A percentile compares a stretch with the other conserved stretches of the same genome.
phyloP scores from a whole-genome alignment of 176 grass and related monocot genomes.

The Neostapfia colusana region DNA sequence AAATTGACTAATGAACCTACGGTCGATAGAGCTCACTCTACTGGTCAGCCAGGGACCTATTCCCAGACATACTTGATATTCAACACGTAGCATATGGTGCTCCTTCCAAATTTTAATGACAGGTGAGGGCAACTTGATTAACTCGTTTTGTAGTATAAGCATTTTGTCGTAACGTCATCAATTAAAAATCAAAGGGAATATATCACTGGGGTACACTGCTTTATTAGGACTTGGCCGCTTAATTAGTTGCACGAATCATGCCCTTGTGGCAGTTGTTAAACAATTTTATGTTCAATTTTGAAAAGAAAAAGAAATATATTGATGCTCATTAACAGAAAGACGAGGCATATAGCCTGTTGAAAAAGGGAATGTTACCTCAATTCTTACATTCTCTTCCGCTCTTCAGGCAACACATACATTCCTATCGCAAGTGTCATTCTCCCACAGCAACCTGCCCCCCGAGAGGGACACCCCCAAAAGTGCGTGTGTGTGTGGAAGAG shows the following conservation, averaged over 20 bases:
- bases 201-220: not conserved
- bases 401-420: constrained; percentile 35
- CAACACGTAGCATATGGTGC: not conserved
- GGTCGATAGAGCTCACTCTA: no score
- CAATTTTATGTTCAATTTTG: not conserved
- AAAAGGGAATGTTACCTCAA: constrained; percentile 54
- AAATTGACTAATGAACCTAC: no score
- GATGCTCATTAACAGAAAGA: constrained; percentile 29
- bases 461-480: constrained; percentile 37
- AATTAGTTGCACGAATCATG: not conserved
- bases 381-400: constrained; percentile 34
- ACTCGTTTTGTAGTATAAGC: no score
- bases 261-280: not conserved
- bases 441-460: constrained; percentile 49
- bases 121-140: no score
- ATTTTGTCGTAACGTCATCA: no score
- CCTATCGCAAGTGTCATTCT: constrained; percentile 57
- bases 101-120: no score
- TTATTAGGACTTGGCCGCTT: not conserved
- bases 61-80: not conserved
- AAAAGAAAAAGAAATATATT: not conserved
- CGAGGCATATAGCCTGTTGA: constrained; percentile 25
- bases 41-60: no score
- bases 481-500: constrained; percentile 23
- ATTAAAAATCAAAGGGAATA: not conserved